Evolutionary conservation across 768 basidiomycete species (phyloP).

Genomic region (Hydnomerulius pinastri): DNA sequence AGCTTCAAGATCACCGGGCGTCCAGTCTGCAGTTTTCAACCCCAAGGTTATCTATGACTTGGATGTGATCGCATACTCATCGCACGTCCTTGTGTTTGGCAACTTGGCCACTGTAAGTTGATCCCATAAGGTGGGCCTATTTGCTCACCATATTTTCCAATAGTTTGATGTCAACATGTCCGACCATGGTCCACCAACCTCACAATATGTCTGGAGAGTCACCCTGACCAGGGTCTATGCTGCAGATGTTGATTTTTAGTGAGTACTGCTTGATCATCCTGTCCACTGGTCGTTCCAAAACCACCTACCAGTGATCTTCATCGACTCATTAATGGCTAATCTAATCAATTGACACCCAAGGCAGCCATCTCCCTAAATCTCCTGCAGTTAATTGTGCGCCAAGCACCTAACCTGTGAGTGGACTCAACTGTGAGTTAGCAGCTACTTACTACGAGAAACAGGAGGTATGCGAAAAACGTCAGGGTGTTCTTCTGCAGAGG

Average conservation of each 20-base stretch:
- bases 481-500: conserved; percentile 45
- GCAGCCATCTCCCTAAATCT: conserved; percentile 45
- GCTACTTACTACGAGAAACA: conserved; percentile 20
- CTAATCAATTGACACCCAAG: conserved; percentile 24
- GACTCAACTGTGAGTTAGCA: too few relatives aligned
- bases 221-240: conserved; percentile 41
- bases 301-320: conserved; percentile 23
- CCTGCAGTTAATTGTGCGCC: conserved; percentile 50
- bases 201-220: conserved; percentile 34
- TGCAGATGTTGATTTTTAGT: conserved; percentile 39
- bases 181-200: conserved; percentile 20
- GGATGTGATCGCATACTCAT: conserved; percentile 42
- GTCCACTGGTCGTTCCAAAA: background rate
- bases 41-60: conserved; percentile 52
- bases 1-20: conserved; percentile 31
- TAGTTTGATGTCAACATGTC: conserved; percentile 41
- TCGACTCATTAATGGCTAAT: conserved; percentile 24
- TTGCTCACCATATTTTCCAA: background rate
- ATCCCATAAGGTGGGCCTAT: background rate
- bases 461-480: conserved; percentile 47
- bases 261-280: conserved; percentile 2
- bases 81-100: conserved; percentile 31
- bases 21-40: conserved; percentile 37
- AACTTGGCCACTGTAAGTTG: conserved; percentile 31
- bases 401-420: conserved; percentile 46